Evolutionary conservation across 139 green algal genomes (phyloP), one percentile per base, ranked within the genome.

Genomic region (Picocystis salinarum): DNA sequence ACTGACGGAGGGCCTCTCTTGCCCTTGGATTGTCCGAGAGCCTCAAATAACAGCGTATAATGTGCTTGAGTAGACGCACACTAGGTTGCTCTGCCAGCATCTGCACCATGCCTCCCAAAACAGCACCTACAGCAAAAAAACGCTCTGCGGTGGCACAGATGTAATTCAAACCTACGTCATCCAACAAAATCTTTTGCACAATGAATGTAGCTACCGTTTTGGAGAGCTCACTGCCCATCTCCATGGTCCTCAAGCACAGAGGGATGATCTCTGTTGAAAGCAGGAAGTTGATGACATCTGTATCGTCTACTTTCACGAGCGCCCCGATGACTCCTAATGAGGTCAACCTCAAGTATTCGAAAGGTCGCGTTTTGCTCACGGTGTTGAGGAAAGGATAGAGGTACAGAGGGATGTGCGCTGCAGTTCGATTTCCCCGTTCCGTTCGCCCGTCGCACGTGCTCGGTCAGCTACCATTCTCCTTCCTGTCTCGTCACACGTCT

Each of bases 171-270:
- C 88, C 88, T 28, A 86, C 79, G 36, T 91, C 76, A 47, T 98
- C 88, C 6, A 91, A 59, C 44, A 97, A 63, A 28, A 97, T 98
- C 46, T 98, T 98, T 59, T 98, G 88, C 25, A 98, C 85, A 37
- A 98, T 98, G 59, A 98, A 98, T 15, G 88, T 98, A n/a, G 88
- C 88, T 19, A 96, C 88, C 4, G 88, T 98, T 45, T 97, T 97
- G 50, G 80, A 94, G 47, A 98, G 76, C 74, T 98, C 88, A 26
- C 63, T 88, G 39, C 88, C 88, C 53, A 91, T 92, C 70, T 98
- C 88, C 88, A 98, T 98, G 37, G 88, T 98, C 33, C 83, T 73
- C 54, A 98, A 54, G 59, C 88, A 98, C 18, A 98, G 66, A 4
- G 88, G 88, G 46, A 98, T 98, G 57, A 98, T 95, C 59, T 98